Base-by-base conservation (phyloP, 75 land plant species). In the Pinus tabuliformis region DNA sequence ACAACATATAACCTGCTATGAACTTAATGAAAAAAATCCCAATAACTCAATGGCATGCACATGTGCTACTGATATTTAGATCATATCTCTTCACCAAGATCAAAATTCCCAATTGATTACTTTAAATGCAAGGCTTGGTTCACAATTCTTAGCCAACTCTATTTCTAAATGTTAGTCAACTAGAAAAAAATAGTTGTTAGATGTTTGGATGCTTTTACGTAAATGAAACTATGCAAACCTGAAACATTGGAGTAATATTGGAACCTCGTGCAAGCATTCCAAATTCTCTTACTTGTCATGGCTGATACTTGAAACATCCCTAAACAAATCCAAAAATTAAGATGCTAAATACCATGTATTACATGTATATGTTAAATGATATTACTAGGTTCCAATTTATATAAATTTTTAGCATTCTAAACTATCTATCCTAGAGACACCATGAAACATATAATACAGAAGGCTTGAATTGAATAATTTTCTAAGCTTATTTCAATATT, bases 171-270 rank as follows among this genome's bases (percentile, higher is more conserved):
- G 21, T 13, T 42, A 22, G 73, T 11, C 9, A 22, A 6, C 20
- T n/a, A 20, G 30, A 6, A 11, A 18, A 75, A 18, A 6, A 12
- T 12, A 64, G 0, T 24, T 12, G 2, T 9, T 8, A 22, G 1
- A 63, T n/a, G 33, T 30, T 33, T 28, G 3, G n/a, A 74, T 33
- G 3, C 3, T 36, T 36, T 15, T 72, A 14, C 7, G 24, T 20
- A 12, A 75, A 39, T 57, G 24, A 78, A 75, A 24, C 18, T 9
- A 15, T 21, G 63, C 45, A 3, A 66, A 94, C 93, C 81, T 95
- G 96, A 78, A 87, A 95, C 96, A 93, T 93, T 56, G 96, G 96
- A 73, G 98, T 93, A 15, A 95, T 83, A 72, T 93, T 96, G 57
- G 94, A 83, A 39, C 96, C 98, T 70, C 98, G 91, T 96, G 77